Conservation (phyloP, 192 early-diverging fungal genomes). For the Allomyces arbusculus region DNA sequence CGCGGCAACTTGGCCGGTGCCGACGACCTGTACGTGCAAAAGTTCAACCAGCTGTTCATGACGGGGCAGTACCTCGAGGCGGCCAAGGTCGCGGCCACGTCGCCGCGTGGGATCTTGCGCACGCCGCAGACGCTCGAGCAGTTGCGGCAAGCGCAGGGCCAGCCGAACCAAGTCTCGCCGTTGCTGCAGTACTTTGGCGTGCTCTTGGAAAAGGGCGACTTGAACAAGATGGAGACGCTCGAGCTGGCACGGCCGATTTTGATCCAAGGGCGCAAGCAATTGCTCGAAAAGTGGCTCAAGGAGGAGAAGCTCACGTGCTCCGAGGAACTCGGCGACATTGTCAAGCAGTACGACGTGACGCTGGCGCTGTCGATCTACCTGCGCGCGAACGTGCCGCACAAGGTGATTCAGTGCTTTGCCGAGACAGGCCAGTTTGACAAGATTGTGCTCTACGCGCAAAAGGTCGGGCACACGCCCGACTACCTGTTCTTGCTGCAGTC, state of each 20-base stretch:
- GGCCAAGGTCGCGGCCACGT: constrained; percentile 85
- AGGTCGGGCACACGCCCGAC: constrained; percentile 82
- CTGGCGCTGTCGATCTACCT: constrained; percentile 87
- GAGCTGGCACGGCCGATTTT: constrained; percentile 83
- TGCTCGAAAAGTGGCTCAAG: constrained; percentile 96
- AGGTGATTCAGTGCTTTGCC: constrained; percentile 91
- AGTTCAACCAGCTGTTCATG: constrained; percentile 72
- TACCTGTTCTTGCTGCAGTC: constrained; percentile 74
- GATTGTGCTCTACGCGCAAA: constrained; percentile 86
- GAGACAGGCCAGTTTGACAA: constrained; percentile 90
- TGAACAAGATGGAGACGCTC: constrained; percentile 88
- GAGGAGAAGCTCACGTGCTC: constrained; percentile 97
- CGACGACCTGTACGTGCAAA: constrained; percentile 70
- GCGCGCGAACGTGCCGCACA: constrained; percentile 78
- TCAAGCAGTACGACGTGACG: constrained; percentile 73
- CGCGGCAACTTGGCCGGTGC: constrained; percentile 80
- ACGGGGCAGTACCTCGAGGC: constrained; percentile 66
- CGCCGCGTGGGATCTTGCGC: constrained; percentile 85
- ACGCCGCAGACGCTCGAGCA: constrained; percentile 84
- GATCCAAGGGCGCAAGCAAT: constrained; percentile 67
- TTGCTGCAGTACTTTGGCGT: constrained; percentile 97
- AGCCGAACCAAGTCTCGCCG: constrained; percentile 62
- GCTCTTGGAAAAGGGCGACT: constrained; percentile 74
- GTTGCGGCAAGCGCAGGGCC: constrained; percentile 63
- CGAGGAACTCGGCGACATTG: constrained; percentile 94